These are phyloP conservation scores for Hymenoscyphus infarciens DNA, from an alignment of 2,329 filamentous ascomycete genomes.

Conservation along the genomic window DNA sequence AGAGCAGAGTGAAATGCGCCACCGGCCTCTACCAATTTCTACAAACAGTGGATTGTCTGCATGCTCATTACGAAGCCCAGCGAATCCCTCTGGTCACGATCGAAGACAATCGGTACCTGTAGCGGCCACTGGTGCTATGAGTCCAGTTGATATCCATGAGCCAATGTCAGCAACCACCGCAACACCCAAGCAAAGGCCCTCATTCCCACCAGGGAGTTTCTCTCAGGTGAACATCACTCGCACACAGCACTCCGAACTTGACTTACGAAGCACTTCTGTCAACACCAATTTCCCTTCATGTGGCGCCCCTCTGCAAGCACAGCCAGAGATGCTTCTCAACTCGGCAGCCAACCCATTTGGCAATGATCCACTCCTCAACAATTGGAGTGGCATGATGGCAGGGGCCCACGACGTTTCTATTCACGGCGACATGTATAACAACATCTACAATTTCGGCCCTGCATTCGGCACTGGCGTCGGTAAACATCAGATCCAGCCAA, in stretches of 20 bases:
- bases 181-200: constrained; percentile 18
- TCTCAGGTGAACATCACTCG: constrained; percentile 11
- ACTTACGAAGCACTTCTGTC: constrained; percentile 10
- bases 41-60: background rate
- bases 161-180: constrained; percentile 11
- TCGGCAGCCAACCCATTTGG: constrained; percentile 38
- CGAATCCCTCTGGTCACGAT: background rate
- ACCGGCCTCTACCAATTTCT: background rate
- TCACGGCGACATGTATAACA: constrained; percentile 23
- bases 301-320: constrained; percentile 46
- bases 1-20: constrained; percentile 26
- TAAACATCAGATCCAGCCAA: constrained; percentile 18
- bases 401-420: background rate
- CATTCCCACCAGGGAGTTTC: constrained; percentile 26
- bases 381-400: constrained; percentile 42
- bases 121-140: constrained; percentile 4
- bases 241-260: constrained; percentile 8
- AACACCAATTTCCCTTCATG: constrained; percentile 37
- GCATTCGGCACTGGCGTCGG: constrained; percentile 14
- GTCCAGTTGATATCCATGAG: constrained; percentile 11
- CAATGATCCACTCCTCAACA: constrained; percentile 40
- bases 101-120: constrained; percentile 44
- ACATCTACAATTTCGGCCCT: constrained; percentile 17
- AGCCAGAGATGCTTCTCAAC: constrained; percentile 52
- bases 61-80: too few species aligned